Percentiles rank a stretch among this genome's conserved stretches.
These are phyloP conservation scores for Aurifilum marmelostoma DNA, from an alignment of 2,329 filamentous ascomycete genomes.

Conservation along the genomic window DNA sequence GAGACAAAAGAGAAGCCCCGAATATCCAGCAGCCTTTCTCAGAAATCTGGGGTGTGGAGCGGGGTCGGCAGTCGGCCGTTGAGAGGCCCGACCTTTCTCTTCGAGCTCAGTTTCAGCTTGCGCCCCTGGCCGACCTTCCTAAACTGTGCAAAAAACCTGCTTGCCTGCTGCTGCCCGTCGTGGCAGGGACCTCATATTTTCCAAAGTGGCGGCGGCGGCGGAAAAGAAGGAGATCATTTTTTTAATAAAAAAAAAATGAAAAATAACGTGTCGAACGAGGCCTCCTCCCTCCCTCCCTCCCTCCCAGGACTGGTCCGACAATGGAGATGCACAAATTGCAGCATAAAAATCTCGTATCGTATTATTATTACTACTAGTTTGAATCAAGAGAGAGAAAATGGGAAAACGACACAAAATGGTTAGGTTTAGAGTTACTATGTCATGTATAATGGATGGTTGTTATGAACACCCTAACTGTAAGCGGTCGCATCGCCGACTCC, in stretches of 20 bases:
- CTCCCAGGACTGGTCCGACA: too few relatives aligned
- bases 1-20: background rate
- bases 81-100: conserved; percentile 12
- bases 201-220: background rate
- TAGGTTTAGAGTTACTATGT: background rate
- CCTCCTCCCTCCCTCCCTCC: too few relatives aligned
- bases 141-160: background rate
- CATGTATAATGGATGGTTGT: background rate
- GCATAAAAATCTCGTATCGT: background rate
- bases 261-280: background rate
- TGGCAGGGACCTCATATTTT: background rate
- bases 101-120: background rate
- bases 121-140: conserved; percentile 4
- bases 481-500: conserved; percentile 4
- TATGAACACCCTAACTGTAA: conserved; percentile 6
- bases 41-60: background rate
- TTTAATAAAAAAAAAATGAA: too few relatives aligned
- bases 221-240: background rate
- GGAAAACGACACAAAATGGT: background rate
- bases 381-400: too few relatives aligned
- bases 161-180: background rate
- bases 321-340: background rate
- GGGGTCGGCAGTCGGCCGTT: conserved; percentile 3
- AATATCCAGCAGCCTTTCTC: background rate
- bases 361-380: conserved; percentile 3